Base-by-base conservation (phyloP, 345 rosid genomes). In the Clausena lansium region DNA sequence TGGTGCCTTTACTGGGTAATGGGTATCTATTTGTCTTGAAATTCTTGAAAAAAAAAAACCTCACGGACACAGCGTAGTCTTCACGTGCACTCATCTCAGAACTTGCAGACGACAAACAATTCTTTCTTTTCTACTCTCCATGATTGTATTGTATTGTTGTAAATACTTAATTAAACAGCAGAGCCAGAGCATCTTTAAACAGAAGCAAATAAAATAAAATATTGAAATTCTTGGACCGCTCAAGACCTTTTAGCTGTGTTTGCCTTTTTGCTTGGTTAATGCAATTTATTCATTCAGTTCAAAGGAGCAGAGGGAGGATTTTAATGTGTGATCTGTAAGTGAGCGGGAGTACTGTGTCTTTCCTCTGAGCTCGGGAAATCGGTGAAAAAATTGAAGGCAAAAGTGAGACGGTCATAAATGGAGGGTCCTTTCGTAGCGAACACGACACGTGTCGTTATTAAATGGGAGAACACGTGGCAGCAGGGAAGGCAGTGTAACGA, bases 81-180 rank as follows among this genome's bases (percentile, higher is more conserved):
- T 82, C 93, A 88, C 91, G 93, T 90, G 91, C 85, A 83, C 83
- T 80, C 88, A 80, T 78, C 81, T 64, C 81, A 78, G 76, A 66
- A 67, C 61, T 60, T 65, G 81, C 81, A 73, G 83, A 60, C 52
- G 6, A 60, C 25, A 52, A 83, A 82, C 55, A 70, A 60, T 28
- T 28, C 25, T 55, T 69, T 81, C 45, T 68, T 76, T 59, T 78
- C 64, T 75, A 32, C 64, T 75, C 79, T 72, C 83, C 19, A 71
- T 79, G 77, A 78, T 68, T 78, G 67, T 66, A 76, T 72, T 60
- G 78, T 67, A 25, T 11, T 28, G 50, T 45, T 11, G 50, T 45
- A 45, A 45, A 45, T 45, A 45, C 50, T 45, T 2, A 45, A 45
- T 13, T 45, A 3, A 45, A 45, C 50, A 45, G 50, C 17, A 13